Evolutionary conservation across 768 basidiomycete species (phyloP).

Genomic region (Ephemerocybe angulata): DNA sequence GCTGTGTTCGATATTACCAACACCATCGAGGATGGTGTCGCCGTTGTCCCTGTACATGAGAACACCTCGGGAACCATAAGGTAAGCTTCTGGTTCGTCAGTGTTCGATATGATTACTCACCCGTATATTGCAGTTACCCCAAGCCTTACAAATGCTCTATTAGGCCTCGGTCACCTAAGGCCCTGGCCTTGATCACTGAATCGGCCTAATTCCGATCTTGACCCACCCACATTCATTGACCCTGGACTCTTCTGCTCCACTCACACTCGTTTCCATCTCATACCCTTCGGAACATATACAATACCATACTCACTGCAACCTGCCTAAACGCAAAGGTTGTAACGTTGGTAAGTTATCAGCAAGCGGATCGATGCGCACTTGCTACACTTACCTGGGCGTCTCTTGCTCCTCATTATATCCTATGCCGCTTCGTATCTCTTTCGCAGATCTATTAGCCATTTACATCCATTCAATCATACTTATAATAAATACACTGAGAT

Average conservation of each 20-base stretch:
- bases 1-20: slow-evolving; percentile 48
- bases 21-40: slow-evolving; percentile 36
- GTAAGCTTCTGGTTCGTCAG: slow-evolving; percentile 20
- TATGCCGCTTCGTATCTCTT: too few species aligned
- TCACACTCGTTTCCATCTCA: not conserved
- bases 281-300: not conserved
- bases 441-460: not conserved
- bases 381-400: too few species aligned
- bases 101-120: not conserved
- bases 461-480: not conserved
- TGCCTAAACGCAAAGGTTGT: too few species aligned
- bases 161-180: slow-evolving; percentile 44
- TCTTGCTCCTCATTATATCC: not conserved
- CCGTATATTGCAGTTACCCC: slow-evolving; percentile 43
- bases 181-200: slow-evolving; percentile 16
- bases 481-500: not conserved
- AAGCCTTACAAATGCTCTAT: slow-evolving; percentile 61
- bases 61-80: slow-evolving; percentile 44
- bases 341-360: too few species aligned
- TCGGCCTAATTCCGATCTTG: not conserved
- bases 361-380: too few species aligned
- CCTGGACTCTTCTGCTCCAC: not conserved
- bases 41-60: slow-evolving; percentile 41
- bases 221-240: not conserved
- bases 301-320: not conserved